These are phyloP conservation scores for Cenococcum geophilum DNA, from an alignment of 495 filamentous ascomycete species.

Conservation along the genomic window DNA sequence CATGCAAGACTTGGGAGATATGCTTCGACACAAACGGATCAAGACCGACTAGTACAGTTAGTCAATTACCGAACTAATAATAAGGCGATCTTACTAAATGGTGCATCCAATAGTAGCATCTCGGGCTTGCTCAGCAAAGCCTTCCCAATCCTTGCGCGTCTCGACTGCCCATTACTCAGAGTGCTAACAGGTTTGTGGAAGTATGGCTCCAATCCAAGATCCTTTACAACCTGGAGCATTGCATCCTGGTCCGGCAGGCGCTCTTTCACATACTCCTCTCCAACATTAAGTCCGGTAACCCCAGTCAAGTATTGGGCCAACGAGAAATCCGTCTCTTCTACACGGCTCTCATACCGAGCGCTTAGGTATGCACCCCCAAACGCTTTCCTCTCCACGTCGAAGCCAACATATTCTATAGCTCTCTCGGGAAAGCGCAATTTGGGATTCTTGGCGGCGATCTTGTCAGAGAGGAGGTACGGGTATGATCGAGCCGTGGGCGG, in stretches of 20 bases:
- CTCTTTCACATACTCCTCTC: constrained; percentile 47
- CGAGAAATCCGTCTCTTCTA: constrained; percentile 82
- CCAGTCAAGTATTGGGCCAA: constrained; percentile 71
- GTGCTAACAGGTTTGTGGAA: constrained; percentile 75
- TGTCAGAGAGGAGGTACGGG: constrained; percentile 63
- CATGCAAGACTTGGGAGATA: constrained; percentile 62
- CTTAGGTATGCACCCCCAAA: constrained; percentile 73
- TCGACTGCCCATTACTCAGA: constrained; percentile 87
- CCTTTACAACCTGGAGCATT: constrained; percentile 54
- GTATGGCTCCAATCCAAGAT: constrained; percentile 59
- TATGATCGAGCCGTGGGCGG: constrained; percentile 67
- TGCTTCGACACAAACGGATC: constrained; percentile 70
- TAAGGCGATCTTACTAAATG: constrained; percentile 62
- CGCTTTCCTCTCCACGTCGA: constrained; percentile 48
- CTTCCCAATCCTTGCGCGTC: constrained; percentile 79
- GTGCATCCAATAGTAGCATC: constrained; percentile 82
- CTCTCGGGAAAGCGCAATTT: constrained; percentile 50
- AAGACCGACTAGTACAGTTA: constrained; percentile 56
- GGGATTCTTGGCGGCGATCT: constrained; percentile 51
- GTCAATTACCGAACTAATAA: not conserved
- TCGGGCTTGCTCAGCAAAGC: constrained; percentile 73
- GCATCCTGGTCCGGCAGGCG: constrained; percentile 42
- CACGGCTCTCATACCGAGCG: constrained; percentile 82
- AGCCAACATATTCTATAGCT: constrained; percentile 80
- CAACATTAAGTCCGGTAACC: constrained; percentile 68